Base-by-base conservation (phyloP, 441 rosid species). In the Erodium texanum region DNA sequence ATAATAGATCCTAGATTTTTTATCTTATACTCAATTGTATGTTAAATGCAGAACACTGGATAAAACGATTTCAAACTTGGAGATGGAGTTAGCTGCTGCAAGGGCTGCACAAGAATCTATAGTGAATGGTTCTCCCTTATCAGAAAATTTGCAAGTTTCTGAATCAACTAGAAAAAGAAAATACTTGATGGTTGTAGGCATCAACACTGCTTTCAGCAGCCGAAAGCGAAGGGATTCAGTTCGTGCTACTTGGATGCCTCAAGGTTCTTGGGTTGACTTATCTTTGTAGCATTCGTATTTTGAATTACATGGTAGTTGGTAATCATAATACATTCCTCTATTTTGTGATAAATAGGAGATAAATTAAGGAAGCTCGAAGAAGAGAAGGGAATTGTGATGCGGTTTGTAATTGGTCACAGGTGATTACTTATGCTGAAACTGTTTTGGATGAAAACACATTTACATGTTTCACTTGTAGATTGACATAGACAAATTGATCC, bases 341-440 rank as follows among this genome's bases (percentile, higher is more conserved):
- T 22, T 67, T 38, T 66, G 41, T 34, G 15, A 62, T 74, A 61
- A 75, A 58, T 77, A 92, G 98, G 91, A 52, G 91, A 81, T 62
- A 84, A 86, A 64, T 81, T 90, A 74, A 88, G 83, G 84, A 87
- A 87, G 79, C 92, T 90, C 1, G 96, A 92, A 83, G 90, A 88
- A 83, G 96, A 89, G 80, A 92, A 89, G 83, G 98, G 98, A 73
- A 88, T 92, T 48, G 75, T 92, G 43, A 82, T 89, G 73, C 95
- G 96, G 68, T 92, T 92, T 75, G 95, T 89, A 22, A 92, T 92
- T 71, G 98, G 98, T 38, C 96, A 92, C 76, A 92, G 98, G 98
- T 92, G 73, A 10, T 75, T 66, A 50, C 66, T 62, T 61, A 14
- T 18, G 71, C 24, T 34, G 22, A 58, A 61, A 14, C 43, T 68